Conservation (phyloP, 495 filamentous ascomycete species). For the Viridothelium virens region DNA sequence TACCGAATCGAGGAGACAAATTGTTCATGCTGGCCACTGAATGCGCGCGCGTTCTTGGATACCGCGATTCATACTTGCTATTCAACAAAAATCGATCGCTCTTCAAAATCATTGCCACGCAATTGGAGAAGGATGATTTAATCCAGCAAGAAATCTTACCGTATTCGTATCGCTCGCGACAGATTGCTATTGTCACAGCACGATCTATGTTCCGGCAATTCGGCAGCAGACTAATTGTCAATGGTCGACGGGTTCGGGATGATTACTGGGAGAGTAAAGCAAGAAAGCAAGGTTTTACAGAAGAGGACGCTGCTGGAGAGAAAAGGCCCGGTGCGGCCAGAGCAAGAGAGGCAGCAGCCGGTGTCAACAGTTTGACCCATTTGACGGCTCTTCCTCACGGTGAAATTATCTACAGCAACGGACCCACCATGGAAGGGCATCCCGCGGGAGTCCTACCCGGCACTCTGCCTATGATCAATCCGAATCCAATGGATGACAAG, state of each 20-base stretch:
- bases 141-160: slow-evolving; percentile 92
- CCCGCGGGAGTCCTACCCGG: slow-evolving; percentile 35
- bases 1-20: slow-evolving; percentile 83
- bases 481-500: slow-evolving; percentile 27
- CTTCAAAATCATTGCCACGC: slow-evolving; percentile 95
- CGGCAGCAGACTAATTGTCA: slow-evolving; percentile 85
- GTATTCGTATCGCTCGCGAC: slow-evolving; percentile 93
- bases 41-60: slow-evolving; percentile 88
- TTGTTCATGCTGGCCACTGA: slow-evolving; percentile 98
- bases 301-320: slow-evolving; percentile 92
- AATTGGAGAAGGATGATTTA: slow-evolving; percentile 92
- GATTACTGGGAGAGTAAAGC: slow-evolving; percentile 99
- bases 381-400: slow-evolving; percentile 52
- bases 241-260: slow-evolving; percentile 84
- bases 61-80: slow-evolving; percentile 92
- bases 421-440: slow-evolving; percentile 48
- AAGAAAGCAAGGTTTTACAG: slow-evolving; percentile 94
- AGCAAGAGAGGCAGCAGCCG: slow-evolving; percentile 71
- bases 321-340: slow-evolving; percentile 91
- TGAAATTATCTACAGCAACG: slow-evolving; percentile 77
- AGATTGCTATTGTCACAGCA: slow-evolving; percentile 98
- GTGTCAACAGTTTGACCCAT: slow-evolving; percentile 43
- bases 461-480: slow-evolving; percentile 77
- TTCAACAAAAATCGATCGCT: slow-evolving; percentile 99
- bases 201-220: slow-evolving; percentile 99